Evolutionary conservation across 805 yeast genomes (phyloP), one percentile per base, ranked within the genome.

Genomic region (Barnettozyma wickerhamii): DNA sequence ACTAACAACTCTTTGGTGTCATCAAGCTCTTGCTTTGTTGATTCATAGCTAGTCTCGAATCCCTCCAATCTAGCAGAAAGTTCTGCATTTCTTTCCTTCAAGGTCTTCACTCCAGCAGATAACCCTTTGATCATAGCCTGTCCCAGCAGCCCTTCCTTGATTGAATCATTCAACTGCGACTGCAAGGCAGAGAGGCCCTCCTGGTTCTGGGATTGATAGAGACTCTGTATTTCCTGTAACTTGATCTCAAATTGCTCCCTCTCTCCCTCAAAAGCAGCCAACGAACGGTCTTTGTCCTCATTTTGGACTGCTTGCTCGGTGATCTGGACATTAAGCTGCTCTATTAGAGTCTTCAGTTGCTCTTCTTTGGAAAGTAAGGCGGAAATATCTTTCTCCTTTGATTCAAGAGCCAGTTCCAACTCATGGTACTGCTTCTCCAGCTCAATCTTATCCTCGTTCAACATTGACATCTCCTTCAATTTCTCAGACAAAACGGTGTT

Each of bases 1-100:
- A 47, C 38, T 33, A 56, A 36, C 1, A 46, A 32, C 19, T 57
- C 59, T 21, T 43, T 31, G 12, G 45, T 26, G 23, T 52, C 56
- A 3, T 20, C 27, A 5, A 38, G 5, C 19, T 35, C 13, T 5
- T 12, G 9, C 14, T 33, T 23, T 6, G 19, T 9, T 6, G 12
- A 9, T 23, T 23, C 12, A 23, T 2, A 23, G 12, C 12, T 12
- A 23, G 9, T 12, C 12, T 12, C 12, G 26, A 9, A 23, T 9
- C 26, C 19, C n/a, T 30, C 19, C 10, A 30, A 30, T 30, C 12
- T 15, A 10, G 19, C 12, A 7, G 17, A 15, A 14, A 26, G 12
- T 13, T n/a, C 10, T 17, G 17, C 38, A 17, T 26, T 35, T 10
- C 12, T 3, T 14, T 21, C 6, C 30, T 42, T 38, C 13, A 30